A percentile compares a stretch with the other conserved stretches of the same genome.
phyloP scores from a whole-genome alignment of 768 basidiomycete genomes.

The Stropharia rugosoannulata region DNA sequence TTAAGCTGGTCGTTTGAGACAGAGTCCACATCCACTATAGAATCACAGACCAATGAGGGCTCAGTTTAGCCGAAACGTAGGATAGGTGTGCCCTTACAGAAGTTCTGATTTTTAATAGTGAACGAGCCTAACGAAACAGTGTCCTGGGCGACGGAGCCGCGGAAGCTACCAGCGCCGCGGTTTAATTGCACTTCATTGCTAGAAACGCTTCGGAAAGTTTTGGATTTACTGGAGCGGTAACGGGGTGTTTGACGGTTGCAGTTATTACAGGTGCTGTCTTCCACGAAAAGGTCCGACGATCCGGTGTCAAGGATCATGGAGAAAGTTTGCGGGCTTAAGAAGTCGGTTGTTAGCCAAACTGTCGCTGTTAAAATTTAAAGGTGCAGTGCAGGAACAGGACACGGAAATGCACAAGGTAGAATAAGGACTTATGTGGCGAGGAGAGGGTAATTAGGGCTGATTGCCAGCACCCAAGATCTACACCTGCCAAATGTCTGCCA shows the following conservation, averaged over 20 bases:
- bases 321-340: conserved; percentile 60
- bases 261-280: conserved; percentile 41
- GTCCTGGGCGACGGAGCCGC: conserved; percentile 55
- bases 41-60: background rate
- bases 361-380: background rate
- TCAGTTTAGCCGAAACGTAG: background rate
- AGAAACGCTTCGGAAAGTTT: conserved; percentile 15
- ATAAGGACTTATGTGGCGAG: background rate
- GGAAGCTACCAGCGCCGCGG: conserved; percentile 73
- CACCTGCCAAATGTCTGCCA: too few species aligned
- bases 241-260: conserved; percentile 41
- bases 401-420: background rate
- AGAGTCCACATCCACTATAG: conserved; percentile 55
- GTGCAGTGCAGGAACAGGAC: background rate
- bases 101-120: conserved; percentile 48
- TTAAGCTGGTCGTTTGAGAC: conserved; percentile 47
- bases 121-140: conserved; percentile 68
- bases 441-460: too few species aligned
- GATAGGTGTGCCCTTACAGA: conserved; percentile 42
- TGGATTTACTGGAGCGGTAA: conserved; percentile 37
- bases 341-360: conserved; percentile 1
- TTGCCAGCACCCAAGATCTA: background rate
- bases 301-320: conserved; percentile 90
- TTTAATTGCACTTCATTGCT: conserved; percentile 34
- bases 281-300: conserved; percentile 89